phyloP scores from a whole-genome alignment of 2,329 filamentous ascomycete genomes.

The Fusarium tanahbumbuense region DNA sequence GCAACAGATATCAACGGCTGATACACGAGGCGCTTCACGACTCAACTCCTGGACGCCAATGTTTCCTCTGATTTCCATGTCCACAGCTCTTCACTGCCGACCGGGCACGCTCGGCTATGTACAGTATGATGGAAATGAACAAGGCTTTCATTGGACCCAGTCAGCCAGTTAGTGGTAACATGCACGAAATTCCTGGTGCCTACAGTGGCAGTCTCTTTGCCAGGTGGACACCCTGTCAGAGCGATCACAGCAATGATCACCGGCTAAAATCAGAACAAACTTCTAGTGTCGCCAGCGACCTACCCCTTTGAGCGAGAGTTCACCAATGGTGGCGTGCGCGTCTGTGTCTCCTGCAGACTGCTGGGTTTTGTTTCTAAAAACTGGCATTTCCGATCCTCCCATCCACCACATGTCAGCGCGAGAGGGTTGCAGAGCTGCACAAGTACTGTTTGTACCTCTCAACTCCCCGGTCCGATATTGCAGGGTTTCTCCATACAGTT shows the following conservation, averaged over 20 bases:
- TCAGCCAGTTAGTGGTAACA: constrained; percentile 16
- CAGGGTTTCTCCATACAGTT: constrained; percentile 45
- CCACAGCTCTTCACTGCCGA: constrained; percentile 4
- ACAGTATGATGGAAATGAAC: constrained; percentile 1
- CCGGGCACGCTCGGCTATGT: constrained; percentile 15
- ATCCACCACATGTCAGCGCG: constrained; percentile 16
- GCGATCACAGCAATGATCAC: constrained; percentile 24
- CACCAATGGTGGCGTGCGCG: constrained; percentile 17
- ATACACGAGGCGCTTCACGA: constrained; percentile 33
- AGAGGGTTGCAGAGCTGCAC: constrained; percentile 12
- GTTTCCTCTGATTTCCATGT: constrained; percentile 12
- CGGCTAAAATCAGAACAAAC: constrained; percentile 28
- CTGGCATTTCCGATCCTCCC: constrained; percentile 29
- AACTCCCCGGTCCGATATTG: constrained; percentile 25
- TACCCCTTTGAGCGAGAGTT: constrained; percentile 39
- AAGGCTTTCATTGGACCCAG: constrained; percentile 13
- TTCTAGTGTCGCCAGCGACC: constrained; percentile 22
- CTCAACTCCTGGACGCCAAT: constrained; percentile 10
- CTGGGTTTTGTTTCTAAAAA: constrained; percentile 21
- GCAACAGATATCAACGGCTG: constrained; percentile 23
- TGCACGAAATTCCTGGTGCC: constrained; percentile 36
- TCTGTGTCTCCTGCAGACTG: neutral
- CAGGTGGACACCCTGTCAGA: constrained; percentile 24
- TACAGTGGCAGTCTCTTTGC: constrained; percentile 16
- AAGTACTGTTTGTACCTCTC: constrained; percentile 25